Evolutionary conservation across 192 early-diverging fungal species (phyloP), one percentile per base, ranked within the genome.

Genomic region (Chytriomyces sp.): DNA sequence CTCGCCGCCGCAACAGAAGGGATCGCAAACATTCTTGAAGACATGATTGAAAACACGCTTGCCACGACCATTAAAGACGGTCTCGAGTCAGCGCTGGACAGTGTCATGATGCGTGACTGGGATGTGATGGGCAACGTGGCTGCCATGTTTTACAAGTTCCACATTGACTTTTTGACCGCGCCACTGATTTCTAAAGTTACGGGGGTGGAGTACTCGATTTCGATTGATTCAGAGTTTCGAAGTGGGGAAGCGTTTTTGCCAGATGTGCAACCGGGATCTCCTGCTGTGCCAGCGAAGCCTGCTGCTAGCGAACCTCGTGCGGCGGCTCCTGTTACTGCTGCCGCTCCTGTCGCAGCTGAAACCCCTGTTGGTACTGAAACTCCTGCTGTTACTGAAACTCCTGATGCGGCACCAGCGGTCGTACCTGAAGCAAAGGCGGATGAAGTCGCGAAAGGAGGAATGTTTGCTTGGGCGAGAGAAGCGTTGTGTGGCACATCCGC

Each of bases 141-240:
- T 18, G 13, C 13, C 61, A 50, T 76, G 63, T 66, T 66, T 45
- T 76, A 76, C 35, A 64, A 67, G 24, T 35, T 76, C 8, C 28
- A 43, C 6, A 64, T 76, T 7, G 74, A 76, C 7, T 64, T 76
- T 53, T 13, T 66, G 44, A 45, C 63, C 16, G 64, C 24, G 11
- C 74, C 74, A 26, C 24, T 50, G 48, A 76, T 76, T 67, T 35
- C 63, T 6, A 60, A 24, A 23, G 74, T 3, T 45, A 46, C 9
- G 44, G 74, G 74, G n/a, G 74, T 76, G 28, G 74, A 50, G 64
- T 66, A 57, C 43, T 13, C 48, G 23, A 67, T 76, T 76, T 62
- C 47, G 3, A 50, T 76, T 8, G 74, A 76, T 60, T 48, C 63
- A 35, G 35, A 35, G 35, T 35, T 35, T 35, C 35, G 35, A 35